Evolutionary conservation across 2,329 filamentous ascomycete species (phyloP).

Genomic region (Thermoascus crustaceus): DNA sequence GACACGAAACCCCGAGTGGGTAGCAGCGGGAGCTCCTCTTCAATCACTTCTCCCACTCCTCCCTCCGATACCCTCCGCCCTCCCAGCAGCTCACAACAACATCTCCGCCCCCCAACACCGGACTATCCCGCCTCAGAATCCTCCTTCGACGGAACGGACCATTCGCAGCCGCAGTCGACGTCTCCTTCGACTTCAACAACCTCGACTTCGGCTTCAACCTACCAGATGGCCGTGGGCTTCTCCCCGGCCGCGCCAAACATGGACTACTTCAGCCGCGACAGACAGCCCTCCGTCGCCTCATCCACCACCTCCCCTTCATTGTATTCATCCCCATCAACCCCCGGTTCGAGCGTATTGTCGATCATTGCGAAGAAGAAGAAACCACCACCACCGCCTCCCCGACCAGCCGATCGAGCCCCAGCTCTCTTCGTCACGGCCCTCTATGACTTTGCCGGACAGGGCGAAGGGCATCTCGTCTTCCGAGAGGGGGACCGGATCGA

Average conservation of each 20-base stretch:
- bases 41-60: constrained; percentile 5
- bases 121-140: constrained; percentile 17
- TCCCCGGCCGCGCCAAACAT: constrained; percentile 35
- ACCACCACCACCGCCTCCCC: constrained; percentile 66
- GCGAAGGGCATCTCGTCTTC: constrained; percentile 63
- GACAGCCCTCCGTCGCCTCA: constrained; percentile 30
- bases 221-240: constrained; percentile 18
- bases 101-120: constrained; percentile 19
- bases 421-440: constrained; percentile 58
- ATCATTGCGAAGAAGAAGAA: constrained; percentile 55
- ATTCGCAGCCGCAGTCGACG: too few species aligned
- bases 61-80: background rate
- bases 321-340: constrained; percentile 29
- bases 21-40: constrained; percentile 10
- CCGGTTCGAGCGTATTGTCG: constrained; percentile 27
- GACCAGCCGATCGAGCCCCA: constrained; percentile 47
- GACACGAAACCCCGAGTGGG: constrained; percentile 20
- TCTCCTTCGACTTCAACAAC: constrained; percentile 23
- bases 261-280: constrained; percentile 39
- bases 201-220: constrained; percentile 14
- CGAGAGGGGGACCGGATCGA: constrained; percentile 68
- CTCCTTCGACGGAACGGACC: too few species aligned
- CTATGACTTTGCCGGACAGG: constrained; percentile 66
- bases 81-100: constrained; percentile 10
- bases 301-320: constrained; percentile 26